A percentile compares a stretch with the other conserved stretches of the same genome.
These are phyloP conservation scores for Spizellomyces punctatus DNA, from an alignment of 192 early-diverging fungal species.

Conservation along the genomic window DNA sequence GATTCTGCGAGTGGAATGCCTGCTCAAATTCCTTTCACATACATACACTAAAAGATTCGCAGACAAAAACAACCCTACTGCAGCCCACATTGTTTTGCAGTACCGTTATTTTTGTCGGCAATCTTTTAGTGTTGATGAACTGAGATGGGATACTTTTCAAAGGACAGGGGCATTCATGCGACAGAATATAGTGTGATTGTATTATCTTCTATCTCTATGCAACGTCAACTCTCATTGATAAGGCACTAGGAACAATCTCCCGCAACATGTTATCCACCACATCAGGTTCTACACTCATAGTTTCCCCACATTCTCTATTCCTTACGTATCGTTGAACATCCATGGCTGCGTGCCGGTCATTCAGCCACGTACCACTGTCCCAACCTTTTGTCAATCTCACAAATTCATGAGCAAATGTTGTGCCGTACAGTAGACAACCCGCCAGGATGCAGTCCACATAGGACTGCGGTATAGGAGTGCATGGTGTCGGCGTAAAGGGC, in stretches of 20 bases:
- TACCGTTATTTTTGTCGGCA: no score
- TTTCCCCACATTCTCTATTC: constrained; percentile 31
- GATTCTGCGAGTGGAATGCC: no score
- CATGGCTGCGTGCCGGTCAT: constrained; percentile 41
- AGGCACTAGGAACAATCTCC: constrained; percentile 2
- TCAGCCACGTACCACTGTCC: constrained; percentile 40
- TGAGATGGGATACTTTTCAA: no score
- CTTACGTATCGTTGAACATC: constrained; percentile 38
- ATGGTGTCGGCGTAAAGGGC: constrained; percentile 23
- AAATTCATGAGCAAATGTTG: constrained; percentile 47
- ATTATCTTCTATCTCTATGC: no score
- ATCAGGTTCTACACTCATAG: not conserved
- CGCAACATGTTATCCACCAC: constrained; percentile 2
- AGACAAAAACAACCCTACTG: no score
- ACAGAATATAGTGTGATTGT: no score
- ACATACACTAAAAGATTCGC: no score
- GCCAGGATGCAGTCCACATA: constrained; percentile 52
- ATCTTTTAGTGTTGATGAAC: no score
- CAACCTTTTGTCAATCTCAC: constrained; percentile 45
- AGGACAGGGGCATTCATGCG: no score
- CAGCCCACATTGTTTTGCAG: no score
- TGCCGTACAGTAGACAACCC: constrained; percentile 40
- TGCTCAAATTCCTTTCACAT: no score
- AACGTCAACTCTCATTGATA: constrained; percentile 40
- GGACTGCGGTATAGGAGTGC: constrained; percentile 49